These are phyloP conservation scores for Hanseniaspora jakobsenii DNA, from an alignment of 805 yeast genomes.

Conservation along the genomic window DNA sequence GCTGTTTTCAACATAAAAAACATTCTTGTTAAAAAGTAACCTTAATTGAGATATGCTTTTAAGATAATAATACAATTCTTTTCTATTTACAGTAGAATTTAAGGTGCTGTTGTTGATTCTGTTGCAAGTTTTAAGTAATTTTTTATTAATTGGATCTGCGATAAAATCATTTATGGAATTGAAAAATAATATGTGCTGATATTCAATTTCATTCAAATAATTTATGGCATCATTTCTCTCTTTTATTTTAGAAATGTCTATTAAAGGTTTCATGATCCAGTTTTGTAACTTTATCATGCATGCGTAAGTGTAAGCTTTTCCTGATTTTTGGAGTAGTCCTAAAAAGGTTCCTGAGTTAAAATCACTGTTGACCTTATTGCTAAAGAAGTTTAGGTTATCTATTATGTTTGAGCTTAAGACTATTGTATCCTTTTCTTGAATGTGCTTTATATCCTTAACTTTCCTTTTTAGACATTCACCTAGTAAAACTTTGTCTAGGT, in stretches of 20 bases:
- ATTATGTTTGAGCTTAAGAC: conserved; percentile 38
- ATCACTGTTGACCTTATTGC: conserved; percentile 41
- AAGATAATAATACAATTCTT: conserved; percentile 47
- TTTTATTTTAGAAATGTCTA: conserved; percentile 40
- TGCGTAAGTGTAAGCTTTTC: conserved; percentile 66
- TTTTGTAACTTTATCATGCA: conserved; percentile 58
- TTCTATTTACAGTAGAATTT: conserved; percentile 36
- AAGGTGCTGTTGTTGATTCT: conserved; percentile 48
- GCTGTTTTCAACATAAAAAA: conserved; percentile 25
- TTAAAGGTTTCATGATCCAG: conserved; percentile 71
- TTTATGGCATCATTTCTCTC: conserved; percentile 53
- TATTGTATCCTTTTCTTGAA: conserved; percentile 47
- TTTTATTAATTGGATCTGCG: conserved; percentile 36
- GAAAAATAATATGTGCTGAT: conserved; percentile 25
- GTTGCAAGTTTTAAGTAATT: conserved; percentile 42
- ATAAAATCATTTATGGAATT: conserved; percentile 28
- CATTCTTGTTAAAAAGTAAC: conserved; percentile 26
- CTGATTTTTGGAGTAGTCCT: conserved; percentile 38
- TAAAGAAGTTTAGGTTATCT: conserved; percentile 61
- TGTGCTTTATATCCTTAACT: too few species aligned
- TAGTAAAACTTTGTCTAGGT: conserved; percentile 39
- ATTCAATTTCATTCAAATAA: conserved; percentile 31
- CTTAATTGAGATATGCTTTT: conserved; percentile 33
- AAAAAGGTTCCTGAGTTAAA: conserved; percentile 47
- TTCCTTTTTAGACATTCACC: not conserved